These are phyloP conservation scores for Lecanicillium sp. DNA, from an alignment of 2,329 filamentous ascomycete genomes.

Conservation along the genomic window DNA sequence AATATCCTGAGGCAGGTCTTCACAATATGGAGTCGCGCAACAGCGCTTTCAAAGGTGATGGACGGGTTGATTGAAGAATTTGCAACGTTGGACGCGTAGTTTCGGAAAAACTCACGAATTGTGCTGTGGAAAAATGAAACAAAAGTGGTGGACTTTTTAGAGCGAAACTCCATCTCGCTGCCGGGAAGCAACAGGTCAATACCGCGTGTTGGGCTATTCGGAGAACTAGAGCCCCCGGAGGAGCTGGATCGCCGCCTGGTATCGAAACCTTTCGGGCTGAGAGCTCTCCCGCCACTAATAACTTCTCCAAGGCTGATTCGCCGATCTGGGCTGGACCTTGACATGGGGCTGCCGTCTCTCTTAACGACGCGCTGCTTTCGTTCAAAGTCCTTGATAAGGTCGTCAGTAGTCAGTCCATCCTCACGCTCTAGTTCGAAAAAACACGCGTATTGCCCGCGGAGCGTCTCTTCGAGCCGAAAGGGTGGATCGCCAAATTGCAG, in stretches of 20 bases:
- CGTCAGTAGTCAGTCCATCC: slow-evolving; percentile 33
- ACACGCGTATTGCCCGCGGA: slow-evolving; percentile 35
- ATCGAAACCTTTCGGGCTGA: slow-evolving; percentile 3
- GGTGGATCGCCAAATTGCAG: slow-evolving; percentile 32
- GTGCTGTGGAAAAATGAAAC: slow-evolving; percentile 33
- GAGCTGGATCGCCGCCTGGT: slow-evolving; percentile 6
- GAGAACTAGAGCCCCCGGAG: slow-evolving; percentile 15
- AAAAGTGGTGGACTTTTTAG: slow-evolving; percentile 30
- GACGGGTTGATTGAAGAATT: slow-evolving; percentile 10
- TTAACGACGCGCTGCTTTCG: slow-evolving; percentile 16
- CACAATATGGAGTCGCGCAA: slow-evolving; percentile 28
- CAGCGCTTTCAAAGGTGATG: slow-evolving; percentile 25
- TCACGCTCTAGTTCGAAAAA: slow-evolving; percentile 37
- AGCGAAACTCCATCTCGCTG: slow-evolving; percentile 30
- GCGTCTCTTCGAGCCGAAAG: slow-evolving; percentile 30
- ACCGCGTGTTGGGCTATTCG: slow-evolving; percentile 15
- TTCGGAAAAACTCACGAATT: slow-evolving; percentile 29
- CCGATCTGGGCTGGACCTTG: slow-evolving; percentile 5
- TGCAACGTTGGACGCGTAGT: slow-evolving; percentile 17
- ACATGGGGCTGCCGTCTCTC: slow-evolving; percentile 8
- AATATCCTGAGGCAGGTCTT: slow-evolving; percentile 31
- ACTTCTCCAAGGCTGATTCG: not conserved
- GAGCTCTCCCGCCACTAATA: not conserved
- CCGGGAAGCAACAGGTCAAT: slow-evolving; percentile 22
- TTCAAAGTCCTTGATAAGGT: slow-evolving; percentile 29